Evolutionary conservation across 306 rosid genomes (phyloP).

Genomic region (Casuarina glauca): DNA sequence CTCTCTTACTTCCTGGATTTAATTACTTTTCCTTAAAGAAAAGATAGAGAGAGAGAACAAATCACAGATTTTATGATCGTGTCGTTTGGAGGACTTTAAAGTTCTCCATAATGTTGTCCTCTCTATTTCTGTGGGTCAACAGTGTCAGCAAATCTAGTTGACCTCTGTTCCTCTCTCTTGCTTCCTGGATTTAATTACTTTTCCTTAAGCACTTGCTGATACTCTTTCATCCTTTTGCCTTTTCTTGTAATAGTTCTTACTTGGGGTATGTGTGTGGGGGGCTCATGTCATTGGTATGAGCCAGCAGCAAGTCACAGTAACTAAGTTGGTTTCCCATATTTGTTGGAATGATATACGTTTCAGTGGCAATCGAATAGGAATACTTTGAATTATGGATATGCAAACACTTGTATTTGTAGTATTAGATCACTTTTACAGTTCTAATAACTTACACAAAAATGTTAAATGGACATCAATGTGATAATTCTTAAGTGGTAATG

Average conservation of each 20-base stretch:
- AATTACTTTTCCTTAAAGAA: not conserved
- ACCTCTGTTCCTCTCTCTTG: not conserved
- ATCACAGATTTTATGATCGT: not conserved
- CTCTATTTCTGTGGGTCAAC: not conserved
- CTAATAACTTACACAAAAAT: no score
- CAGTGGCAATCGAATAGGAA: no score
- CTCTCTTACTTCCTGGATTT: constrained; percentile 1
- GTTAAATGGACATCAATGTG: not conserved
- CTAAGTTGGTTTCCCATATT: no score
- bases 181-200: not conserved
- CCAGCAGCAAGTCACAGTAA: no score
- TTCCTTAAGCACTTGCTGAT: not conserved
- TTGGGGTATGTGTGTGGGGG: not conserved
- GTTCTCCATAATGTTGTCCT: not conserved
- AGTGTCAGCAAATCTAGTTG: not conserved
- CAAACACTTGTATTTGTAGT: no score
- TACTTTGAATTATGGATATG: no score
- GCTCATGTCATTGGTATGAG: not conserved
- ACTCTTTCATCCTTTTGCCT: not conserved
- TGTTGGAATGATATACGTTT: no score
- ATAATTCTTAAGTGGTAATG: not conserved
- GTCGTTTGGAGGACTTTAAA: not conserved
- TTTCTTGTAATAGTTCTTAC: not conserved
- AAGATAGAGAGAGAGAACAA: not conserved
- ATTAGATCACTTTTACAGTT: not conserved